Percentiles rank a stretch among this genome's conserved stretches.
Conservation (phyloP, 2,329 filamentous ascomycete species). For the Boeremia lycopersici region DNA sequence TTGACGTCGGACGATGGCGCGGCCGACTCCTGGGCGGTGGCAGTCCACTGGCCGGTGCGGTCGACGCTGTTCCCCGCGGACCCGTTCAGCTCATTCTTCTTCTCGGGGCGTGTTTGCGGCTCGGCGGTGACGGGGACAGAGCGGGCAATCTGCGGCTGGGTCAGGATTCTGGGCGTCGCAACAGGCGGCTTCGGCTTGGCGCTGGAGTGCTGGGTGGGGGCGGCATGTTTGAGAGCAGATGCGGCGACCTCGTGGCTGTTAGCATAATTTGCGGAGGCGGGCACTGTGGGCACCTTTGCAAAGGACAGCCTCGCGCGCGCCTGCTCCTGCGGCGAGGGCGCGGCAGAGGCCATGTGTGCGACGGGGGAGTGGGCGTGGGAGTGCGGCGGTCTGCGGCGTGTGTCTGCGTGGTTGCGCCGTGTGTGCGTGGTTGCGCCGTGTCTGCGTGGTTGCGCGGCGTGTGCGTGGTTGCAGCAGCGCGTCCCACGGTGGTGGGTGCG, state of each 20-base stretch:
- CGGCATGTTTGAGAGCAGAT: conserved; percentile 43
- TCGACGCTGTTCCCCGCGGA: conserved; percentile 21
- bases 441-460: not conserved
- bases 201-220: conserved; percentile 24
- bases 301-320: conserved; percentile 67
- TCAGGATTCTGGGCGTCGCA: conserved; percentile 32
- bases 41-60: conserved; percentile 34
- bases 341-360: conserved; percentile 41
- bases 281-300: conserved; percentile 67
- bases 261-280: conserved; percentile 11
- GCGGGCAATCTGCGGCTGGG: conserved; percentile 27
- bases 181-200: conserved; percentile 35
- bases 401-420: not conserved
- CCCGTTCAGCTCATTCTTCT: conserved; percentile 6
- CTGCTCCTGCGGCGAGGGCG: conserved; percentile 37
- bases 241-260: conserved; percentile 47
- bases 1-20: conserved; percentile 54
- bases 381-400: not conserved
- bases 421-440: not conserved
- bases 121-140: conserved; percentile 26
- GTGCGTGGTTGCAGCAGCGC: not conserved
- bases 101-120: conserved; percentile 24
- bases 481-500: no score
- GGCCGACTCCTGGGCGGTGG: conserved; percentile 26
- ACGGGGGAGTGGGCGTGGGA: not conserved